These are phyloP conservation scores for Plectranthus barbatus DNA, from an alignment of 257 asterid genomes.

Conservation along the genomic window DNA sequence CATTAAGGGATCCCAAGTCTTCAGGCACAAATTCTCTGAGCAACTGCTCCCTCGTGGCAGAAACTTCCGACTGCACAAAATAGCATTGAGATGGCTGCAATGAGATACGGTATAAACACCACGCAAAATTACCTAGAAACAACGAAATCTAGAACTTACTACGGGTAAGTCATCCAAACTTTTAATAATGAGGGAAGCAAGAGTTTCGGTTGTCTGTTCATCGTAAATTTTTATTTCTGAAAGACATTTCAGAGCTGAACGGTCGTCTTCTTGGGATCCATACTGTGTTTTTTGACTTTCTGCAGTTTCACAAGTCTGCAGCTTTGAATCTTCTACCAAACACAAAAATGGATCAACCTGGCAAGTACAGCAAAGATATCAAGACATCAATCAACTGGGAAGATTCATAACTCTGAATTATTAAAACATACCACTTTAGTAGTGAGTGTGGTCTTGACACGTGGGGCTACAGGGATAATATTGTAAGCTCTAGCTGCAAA, in stretches of 20 bases:
- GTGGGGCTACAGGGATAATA: slow-evolving; percentile 49
- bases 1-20: slow-evolving; percentile 44
- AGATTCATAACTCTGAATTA: not conserved
- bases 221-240: slow-evolving; percentile 48
- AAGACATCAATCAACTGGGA: not conserved
- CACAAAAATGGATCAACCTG: slow-evolving; percentile 92
- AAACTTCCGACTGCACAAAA: slow-evolving; percentile 58
- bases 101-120: not conserved
- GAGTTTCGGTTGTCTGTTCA: slow-evolving; percentile 52
- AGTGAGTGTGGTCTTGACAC: slow-evolving; percentile 40
- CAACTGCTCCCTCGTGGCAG: slow-evolving; percentile 46
- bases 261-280: slow-evolving; percentile 78
- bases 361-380: slow-evolving; percentile 5
- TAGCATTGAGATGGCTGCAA: not conserved
- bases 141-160: slow-evolving; percentile 27
- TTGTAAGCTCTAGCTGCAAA: slow-evolving; percentile 75
- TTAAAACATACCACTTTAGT: slow-evolving; percentile 47
- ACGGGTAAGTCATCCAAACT: slow-evolving; percentile 46
- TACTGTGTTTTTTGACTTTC: slow-evolving; percentile 26
- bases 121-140: no score
- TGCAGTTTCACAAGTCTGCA: slow-evolving; percentile 48
- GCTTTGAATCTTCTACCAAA: slow-evolving; percentile 74
- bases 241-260: slow-evolving; percentile 52
- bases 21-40: slow-evolving; percentile 64
- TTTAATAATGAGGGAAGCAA: slow-evolving; percentile 57